Percentiles rank a stretch among this genome's conserved stretches.
phyloP scores from a whole-genome alignment of 345 rosid genomes.

The Mercurialis annua region DNA sequence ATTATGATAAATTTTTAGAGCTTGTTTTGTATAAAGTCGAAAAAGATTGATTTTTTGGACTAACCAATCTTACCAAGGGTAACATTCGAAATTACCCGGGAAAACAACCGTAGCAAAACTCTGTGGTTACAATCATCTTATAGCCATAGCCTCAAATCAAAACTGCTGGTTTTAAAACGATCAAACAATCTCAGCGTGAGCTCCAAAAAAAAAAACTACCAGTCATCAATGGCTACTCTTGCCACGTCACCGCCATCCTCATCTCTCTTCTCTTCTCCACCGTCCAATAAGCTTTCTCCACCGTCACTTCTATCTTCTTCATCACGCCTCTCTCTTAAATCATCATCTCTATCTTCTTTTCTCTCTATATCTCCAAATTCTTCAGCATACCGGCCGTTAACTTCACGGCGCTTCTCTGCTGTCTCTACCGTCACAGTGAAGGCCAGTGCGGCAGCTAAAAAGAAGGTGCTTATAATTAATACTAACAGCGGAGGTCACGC shows the following conservation, averaged over 20 bases:
- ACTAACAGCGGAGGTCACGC: slow-evolving; percentile 91
- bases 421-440: slow-evolving; percentile 41
- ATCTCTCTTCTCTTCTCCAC: slow-evolving; percentile 25
- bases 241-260: slow-evolving; percentile 33
- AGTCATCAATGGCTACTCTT: slow-evolving; percentile 52
- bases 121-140: slow-evolving; percentile 24
- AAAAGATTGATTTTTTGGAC: too few species aligned
- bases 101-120: neutral
- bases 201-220: neutral
- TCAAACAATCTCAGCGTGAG: neutral
- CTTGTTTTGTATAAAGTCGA: too few species aligned
- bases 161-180: slow-evolving; percentile 33
- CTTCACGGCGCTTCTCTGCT: slow-evolving; percentile 23
- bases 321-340: slow-evolving; percentile 28
- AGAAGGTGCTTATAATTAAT: slow-evolving; percentile 83
- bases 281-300: slow-evolving; percentile 29
- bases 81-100: slow-evolving; percentile 14
- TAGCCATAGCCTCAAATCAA: neutral
- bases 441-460: slow-evolving; percentile 60
- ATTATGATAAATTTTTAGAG: too few species aligned
- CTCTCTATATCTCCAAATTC: slow-evolving; percentile 35
- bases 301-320: slow-evolving; percentile 28
- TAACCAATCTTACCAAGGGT: too few species aligned
- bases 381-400: slow-evolving; percentile 19
- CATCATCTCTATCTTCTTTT: slow-evolving; percentile 24